Base-by-base conservation (phyloP, 2,329 filamentous ascomycete genomes). In the Sporothrix curviconia region DNA sequence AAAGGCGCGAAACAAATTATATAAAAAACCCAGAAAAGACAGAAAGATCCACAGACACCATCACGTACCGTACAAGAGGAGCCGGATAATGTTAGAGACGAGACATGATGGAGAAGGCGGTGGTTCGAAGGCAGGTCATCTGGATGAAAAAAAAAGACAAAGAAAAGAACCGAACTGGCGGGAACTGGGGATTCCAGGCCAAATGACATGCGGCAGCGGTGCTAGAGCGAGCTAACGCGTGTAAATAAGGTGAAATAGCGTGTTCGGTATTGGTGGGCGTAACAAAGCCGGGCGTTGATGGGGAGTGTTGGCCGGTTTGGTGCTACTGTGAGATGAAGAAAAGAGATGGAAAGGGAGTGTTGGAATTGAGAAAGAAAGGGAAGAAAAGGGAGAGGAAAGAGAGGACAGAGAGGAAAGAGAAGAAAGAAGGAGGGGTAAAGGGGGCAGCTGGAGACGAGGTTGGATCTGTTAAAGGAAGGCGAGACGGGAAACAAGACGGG, bases 51-150 rank as follows among this genome's bases (percentile, higher is more conserved):
- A 34, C 39, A 12, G 28, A n/a, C 12, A 12, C 28, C n/a, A n/a
- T 11, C 28, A 22, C 28, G 11, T 43, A 53, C 50, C 37, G 50
- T 42, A 32, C n/a, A 34, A 28, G 39, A 9, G n/a, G n/a, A n/a
- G n/a, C n/a, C n/a, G n/a, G n/a, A n/a, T n/a, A 11, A 19, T 24
- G 39, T 34, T 54, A 54, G 39, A 54, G 51, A 25, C n/a, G 39
- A 54, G 51, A 54, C 51, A 54, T 54, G 39, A n/a, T 36, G n/a
- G 51, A 32, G 19, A 15, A 24, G 8, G 37, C 39, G 39, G n/a
- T 28, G 39, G 51, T 43, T 32, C 17, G 36, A 14, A 43, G n/a
- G n/a, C n/a, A 32, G 37, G 50, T 53, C 50, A 44, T 43, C 30
- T 42, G 51, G 39, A 54, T 24, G 39, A 19, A 34, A 19, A 43